A percentile compares a stretch with the other conserved stretches of the same genome.
Conservation (phyloP, 2,329 filamentous ascomycete species). For the Colletotrichum sublineola region DNA sequence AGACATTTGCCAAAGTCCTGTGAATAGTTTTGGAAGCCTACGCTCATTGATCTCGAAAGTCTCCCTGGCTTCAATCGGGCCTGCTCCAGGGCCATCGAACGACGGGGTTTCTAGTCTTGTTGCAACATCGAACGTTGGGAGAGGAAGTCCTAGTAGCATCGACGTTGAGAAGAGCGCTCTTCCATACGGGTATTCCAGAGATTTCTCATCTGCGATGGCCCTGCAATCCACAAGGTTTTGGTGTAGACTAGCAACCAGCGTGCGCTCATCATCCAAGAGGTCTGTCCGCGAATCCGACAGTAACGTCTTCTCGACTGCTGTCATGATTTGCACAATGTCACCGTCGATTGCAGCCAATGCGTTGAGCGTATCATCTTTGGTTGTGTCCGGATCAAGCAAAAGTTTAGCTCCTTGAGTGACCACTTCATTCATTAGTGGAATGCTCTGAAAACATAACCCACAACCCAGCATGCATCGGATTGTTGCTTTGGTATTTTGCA, state of each 20-base stretch:
- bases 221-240: constrained; percentile 11
- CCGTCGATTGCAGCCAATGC: constrained; percentile 45
- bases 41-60: constrained; percentile 45
- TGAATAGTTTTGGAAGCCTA: constrained; percentile 48
- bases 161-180: constrained; percentile 23
- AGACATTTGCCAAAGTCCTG: constrained; percentile 51
- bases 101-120: not conserved
- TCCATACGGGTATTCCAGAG: constrained; percentile 16
- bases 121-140: not conserved
- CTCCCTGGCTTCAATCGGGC: constrained; percentile 35
- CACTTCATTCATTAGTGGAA: constrained; percentile 42
- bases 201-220: not conserved
- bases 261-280: constrained; percentile 42
- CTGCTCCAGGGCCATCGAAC: no score
- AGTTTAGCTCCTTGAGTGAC: constrained; percentile 26
- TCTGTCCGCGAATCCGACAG: constrained; percentile 43
- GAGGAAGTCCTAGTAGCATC: constrained; percentile 15
- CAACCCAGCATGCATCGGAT: constrained; percentile 48
- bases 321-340: constrained; percentile 53
- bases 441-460: constrained; percentile 43
- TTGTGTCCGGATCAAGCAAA: not conserved
- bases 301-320: constrained; percentile 52
- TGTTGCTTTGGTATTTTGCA: constrained; percentile 42
- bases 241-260: not conserved
- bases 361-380: not conserved